phyloP scores from a whole-genome alignment of 371 early-diverging fungal genomes.

The Coemansia linderi region DNA sequence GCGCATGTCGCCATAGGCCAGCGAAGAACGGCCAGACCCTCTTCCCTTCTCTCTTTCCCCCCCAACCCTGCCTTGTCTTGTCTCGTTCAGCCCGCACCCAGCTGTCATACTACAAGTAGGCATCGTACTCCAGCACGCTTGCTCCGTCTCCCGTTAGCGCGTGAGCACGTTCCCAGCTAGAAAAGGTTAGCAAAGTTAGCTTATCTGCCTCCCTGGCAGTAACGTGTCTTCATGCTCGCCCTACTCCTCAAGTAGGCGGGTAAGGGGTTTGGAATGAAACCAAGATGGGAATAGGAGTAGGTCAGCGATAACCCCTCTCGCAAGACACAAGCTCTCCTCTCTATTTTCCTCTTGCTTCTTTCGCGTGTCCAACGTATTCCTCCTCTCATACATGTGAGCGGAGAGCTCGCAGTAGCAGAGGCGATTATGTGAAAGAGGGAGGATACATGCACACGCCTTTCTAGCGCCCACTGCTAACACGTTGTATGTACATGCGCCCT shows the following conservation, averaged over 20 bases:
- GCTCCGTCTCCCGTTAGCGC: background rate
- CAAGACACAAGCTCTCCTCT: too few species aligned
- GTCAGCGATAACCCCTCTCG: background rate
- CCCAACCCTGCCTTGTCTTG: slow-evolving; percentile 15
- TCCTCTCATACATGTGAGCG: background rate
- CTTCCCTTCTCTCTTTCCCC: slow-evolving; percentile 8
- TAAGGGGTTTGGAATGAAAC: slow-evolving; percentile 2
- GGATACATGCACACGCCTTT: background rate
- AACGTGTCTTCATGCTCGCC: background rate
- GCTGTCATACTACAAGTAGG: background rate
- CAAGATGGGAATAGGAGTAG: slow-evolving; percentile 4
- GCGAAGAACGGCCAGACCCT: background rate
- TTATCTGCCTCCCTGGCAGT: background rate
- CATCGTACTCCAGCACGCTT: background rate
- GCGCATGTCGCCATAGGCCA: background rate
- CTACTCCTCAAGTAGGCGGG: background rate
- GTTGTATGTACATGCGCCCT: background rate
- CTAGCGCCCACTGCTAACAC: background rate
- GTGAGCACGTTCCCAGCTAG: background rate
- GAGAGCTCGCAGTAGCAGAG: background rate
- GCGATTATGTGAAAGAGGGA: background rate
- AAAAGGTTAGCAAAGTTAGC: background rate
- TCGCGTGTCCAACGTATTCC: background rate
- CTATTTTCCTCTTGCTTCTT: background rate
- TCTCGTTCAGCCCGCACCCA: background rate